phyloP scores from a whole-genome alignment of 140 eudicot species.

The Cichorium intybus region DNA sequence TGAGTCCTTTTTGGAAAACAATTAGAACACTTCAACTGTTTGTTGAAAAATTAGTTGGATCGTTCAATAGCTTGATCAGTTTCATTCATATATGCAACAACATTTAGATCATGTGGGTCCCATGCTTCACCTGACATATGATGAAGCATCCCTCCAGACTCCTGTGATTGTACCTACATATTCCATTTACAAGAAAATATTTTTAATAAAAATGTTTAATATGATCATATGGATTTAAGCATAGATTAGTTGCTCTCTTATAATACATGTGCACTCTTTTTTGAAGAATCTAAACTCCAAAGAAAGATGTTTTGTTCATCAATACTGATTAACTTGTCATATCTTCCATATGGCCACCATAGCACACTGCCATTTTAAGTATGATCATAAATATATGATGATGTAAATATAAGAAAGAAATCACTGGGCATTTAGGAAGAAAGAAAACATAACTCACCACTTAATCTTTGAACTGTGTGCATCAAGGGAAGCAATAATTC shows the following conservation, averaged over 20 bases:
- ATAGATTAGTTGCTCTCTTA: constrained; percentile 16
- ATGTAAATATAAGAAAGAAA: constrained; percentile 7
- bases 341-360: constrained; percentile 99
- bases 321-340: constrained; percentile 79
- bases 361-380: constrained; percentile 50
- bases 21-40: too few species aligned
- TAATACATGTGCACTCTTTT: constrained; percentile 97
- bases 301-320: constrained; percentile 85
- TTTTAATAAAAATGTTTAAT: not conserved
- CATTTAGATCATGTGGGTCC: constrained; percentile 92
- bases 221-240: not conserved
- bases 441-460: constrained; percentile 49
- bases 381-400: not conserved
- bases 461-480: constrained; percentile 69
- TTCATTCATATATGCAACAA: too few species aligned
- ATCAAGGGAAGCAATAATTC: constrained; percentile 83
- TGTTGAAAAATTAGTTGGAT: too few species aligned
- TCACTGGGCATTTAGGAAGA: too few species aligned
- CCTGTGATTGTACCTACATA: constrained; percentile 88
- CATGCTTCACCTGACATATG: constrained; percentile 92
- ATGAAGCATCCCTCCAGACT: constrained; percentile 92
- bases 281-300: constrained; percentile 96
- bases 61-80: too few species aligned
- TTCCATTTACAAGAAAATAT: not conserved
- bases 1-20: too few species aligned